A percentile compares a stretch with the other conserved stretches of the same genome.
Evolutionary conservation across 768 basidiomycete genomes (phyloP).

Genomic region (Russula brevipes): DNA sequence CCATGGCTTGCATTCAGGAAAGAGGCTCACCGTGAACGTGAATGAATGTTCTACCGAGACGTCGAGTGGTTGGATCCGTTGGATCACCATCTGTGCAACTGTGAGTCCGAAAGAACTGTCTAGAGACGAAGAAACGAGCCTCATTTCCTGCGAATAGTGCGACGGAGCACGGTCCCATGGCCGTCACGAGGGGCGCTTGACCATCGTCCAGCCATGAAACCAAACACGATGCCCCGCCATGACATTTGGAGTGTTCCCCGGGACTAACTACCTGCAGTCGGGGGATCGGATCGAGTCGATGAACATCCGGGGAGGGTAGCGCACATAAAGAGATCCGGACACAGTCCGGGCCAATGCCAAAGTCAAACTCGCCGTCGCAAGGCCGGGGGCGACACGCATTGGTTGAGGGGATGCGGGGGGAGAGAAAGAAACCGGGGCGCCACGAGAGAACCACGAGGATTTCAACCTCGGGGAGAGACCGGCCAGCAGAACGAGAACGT

Average conservation of each 20-base stretch:
- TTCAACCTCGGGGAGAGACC: neutral
- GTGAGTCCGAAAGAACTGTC: conserved; percentile 1
- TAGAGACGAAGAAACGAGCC: conserved; percentile 24
- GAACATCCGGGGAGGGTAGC: neutral
- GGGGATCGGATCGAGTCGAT: neutral
- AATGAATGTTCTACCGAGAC: conserved; percentile 45
- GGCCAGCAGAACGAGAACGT: neutral
- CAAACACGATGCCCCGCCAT: conserved; percentile 48
- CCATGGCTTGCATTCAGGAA: neutral
- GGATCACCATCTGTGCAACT: conserved; percentile 46
- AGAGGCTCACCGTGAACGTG: conserved; percentile 47
- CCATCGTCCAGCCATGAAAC: conserved; percentile 67
- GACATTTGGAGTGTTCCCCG: conserved; percentile 33
- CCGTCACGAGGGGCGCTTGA: conserved; percentile 39
- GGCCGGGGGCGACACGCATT: conserved; percentile 8
- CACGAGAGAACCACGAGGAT: neutral
- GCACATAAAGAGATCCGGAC: conserved; percentile 18
- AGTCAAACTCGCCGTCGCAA: neutral
- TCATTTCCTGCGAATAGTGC: conserved; percentile 55
- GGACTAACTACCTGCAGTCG: conserved; percentile 13
- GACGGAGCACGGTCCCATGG: conserved; percentile 49
- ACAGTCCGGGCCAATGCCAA: neutral
- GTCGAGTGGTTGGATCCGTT: conserved; percentile 51
- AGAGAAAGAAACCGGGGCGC: neutral
- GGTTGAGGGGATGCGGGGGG: neutral